Base-by-base conservation (phyloP, 148 eudicot genomes). In the Tetragonia tetragonoides region DNA sequence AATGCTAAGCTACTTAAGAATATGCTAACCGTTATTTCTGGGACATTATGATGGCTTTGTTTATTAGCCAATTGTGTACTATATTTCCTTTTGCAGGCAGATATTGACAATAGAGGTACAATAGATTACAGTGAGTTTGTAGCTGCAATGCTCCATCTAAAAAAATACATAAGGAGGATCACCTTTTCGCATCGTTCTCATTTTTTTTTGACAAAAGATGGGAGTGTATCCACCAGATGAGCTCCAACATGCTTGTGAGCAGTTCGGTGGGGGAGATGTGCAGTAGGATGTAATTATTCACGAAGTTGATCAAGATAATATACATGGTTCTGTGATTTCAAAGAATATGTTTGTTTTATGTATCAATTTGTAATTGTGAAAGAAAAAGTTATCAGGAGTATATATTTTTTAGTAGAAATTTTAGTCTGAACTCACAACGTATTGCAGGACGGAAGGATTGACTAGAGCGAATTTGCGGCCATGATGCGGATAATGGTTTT, bases 91-190 rank as follows among this genome's bases (percentile, higher is more conserved):
- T 47, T 76, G 78, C 87, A 89, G 92, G 92, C 92, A 18, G 92
- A 89, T 84, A 71, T 87, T 44, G 92, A 89, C 77, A 87, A 89
- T 69, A 89, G 88, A 70, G 92, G 92, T 34, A 84, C 92, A 37
- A 89, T 89, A 76, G 90, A 89, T 71, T 89, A 89, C 42, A 85
- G 85, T 4, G 92, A 89, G 79, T 89, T 89, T 76, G 78, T 89
- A 68, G 90, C 92, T 41, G 90, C 92, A 59, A 89, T 89, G 92
- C 87, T 89, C 10, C 89, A 89, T 66, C 73, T 87, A 72, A 89
- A 89, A 89, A 89, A 85, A 72, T 87, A 18, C 86, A 89, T 11
- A 82, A 83, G 79, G 92, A 89, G 78, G 92, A 89, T 81, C 90
- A 89, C 68, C 75, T 89, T 57, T 84, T 77, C 56, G 90, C 90